Base-by-base conservation (phyloP, 2,329 filamentous ascomycete species). In the Rhynchosporium graminicola region DNA sequence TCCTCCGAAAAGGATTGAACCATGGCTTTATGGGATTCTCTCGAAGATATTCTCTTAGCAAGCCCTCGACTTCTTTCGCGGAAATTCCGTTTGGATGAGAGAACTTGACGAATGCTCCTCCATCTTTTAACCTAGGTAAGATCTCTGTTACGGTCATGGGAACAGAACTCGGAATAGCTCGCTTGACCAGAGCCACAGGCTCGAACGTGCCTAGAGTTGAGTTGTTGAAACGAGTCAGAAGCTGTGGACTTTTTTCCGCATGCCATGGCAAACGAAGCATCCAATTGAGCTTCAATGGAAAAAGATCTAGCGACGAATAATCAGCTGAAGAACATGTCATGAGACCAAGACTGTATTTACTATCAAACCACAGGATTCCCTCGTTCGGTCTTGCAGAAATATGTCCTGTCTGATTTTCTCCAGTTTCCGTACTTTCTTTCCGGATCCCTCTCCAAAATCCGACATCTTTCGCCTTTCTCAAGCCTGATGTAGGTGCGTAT, bases 61-160 rank as follows among this genome's bases (percentile, higher is more conserved):
- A 2, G 79, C 80, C 80, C 77, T 88, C 86, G 13, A 91, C 80
- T 33, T 86, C 82, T 26, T 79, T 77, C 2, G 81, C 74, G 9
- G 77, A 74, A 4, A 80, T 67, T 0, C 67, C 72, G 9, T 75
- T 74, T 20, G 77, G 69, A 68, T 84, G 84, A 15, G 82, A 83
- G 73, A 96, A 92, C 75, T 96, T 97, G 74, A 98, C 87, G 74
- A 96, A 98, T 0, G 91, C 92, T 12, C 95, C 95, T 15, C 95
- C 95, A 73, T 99, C 95, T 71, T 96, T 93, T 33, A 96, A 80
- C 3, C 92, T 84, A 0, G 93, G 92, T 20, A 97, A 76, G 15
- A 97, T 88, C 71, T 96, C 89, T 3, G 87, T 90, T 52, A 97
- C 85, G 62, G 88, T 86, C 54, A 96, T 79, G 0, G 84, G 80